phyloP scores from a whole-genome alignment of 1,284 basidiomycete genomes.

The Peniophora sp. region DNA sequence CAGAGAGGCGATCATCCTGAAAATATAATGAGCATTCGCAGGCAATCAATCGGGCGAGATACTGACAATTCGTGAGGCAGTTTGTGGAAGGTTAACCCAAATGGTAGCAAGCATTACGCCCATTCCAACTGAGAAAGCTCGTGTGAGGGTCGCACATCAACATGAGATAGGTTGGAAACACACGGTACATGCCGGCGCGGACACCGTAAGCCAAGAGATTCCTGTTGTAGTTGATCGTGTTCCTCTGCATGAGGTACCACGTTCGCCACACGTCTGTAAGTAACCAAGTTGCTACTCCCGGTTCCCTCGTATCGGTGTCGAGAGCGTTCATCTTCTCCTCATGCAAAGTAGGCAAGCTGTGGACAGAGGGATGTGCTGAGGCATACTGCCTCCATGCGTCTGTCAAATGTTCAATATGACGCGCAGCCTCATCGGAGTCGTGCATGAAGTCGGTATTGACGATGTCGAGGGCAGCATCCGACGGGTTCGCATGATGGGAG shows the following conservation, averaged over 20 bases:
- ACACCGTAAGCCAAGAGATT: slow-evolving; percentile 61
- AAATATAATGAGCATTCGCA: neutral
- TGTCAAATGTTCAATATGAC: slow-evolving; percentile 8
- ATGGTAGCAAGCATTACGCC: slow-evolving; percentile 50
- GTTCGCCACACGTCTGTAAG: slow-evolving; percentile 5
- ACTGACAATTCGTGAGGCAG: slow-evolving; percentile 23
- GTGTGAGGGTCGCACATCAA: slow-evolving; percentile 1
- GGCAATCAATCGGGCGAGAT: neutral
- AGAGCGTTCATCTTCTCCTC: neutral
- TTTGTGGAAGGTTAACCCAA: slow-evolving; percentile 43
- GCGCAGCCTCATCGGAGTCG: slow-evolving; percentile 22
- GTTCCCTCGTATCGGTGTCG: neutral
- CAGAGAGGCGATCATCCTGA: slow-evolving; percentile 19
- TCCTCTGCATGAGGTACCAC: slow-evolving; percentile 14
- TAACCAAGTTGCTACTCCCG: neutral
- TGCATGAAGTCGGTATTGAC: slow-evolving; percentile 24
- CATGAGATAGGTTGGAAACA: neutral
- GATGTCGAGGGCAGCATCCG: slow-evolving; percentile 40
- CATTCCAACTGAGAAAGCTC: slow-evolving; percentile 28
- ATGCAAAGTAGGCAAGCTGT: neutral
- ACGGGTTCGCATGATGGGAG: slow-evolving; percentile 36
- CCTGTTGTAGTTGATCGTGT: slow-evolving; percentile 21
- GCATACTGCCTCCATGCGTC: slow-evolving; percentile 10
- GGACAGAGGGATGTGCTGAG: neutral
- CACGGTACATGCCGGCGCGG: slow-evolving; percentile 49